Base-by-base conservation (phyloP, 371 early-diverging fungal genomes). In the Mucor lusitanicus region DNA sequence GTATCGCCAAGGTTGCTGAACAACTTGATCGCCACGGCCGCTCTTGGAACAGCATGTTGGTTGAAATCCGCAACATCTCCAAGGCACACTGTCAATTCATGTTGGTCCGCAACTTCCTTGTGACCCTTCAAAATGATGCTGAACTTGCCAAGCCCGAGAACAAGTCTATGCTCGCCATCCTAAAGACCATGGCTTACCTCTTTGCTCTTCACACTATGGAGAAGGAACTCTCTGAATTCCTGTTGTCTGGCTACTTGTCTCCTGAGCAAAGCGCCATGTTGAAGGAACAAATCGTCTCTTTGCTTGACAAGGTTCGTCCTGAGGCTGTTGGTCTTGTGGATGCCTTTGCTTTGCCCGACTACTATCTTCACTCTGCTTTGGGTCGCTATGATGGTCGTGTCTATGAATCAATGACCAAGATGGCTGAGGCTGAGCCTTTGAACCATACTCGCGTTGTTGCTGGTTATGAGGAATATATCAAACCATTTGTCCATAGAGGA, bases 311-410 rank as follows among this genome's bases (percentile, higher is more conserved):
- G 11, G 74, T 94, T n/a, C 86, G 95, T 5, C 89, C 85, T 25
- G 81, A 92, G 40, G 92, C 91, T 15, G 83, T 94, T 69, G 78
- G 23, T 80, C 89, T 93, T 8, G 93, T 92, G 3, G 94, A 93
- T 68, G 85, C 92, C 1, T 92, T 93, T 75, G 93, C 87, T 54
- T 76, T 92, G 23, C 85, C 93, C 2, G 95, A 95, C 53, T 88
- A 88, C 60, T 77, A 79, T 33, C 81, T 95, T 17, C 87, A 92
- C 72, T 91, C 92, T 25, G 90, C 93, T 6, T 70, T 95, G 9
- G 95, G 92, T 42, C 82, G 88, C 15, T 84, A 76, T 19, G 94
- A 93, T 54, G 94, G 94, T 61, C 81, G 84, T 59, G 89, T 90
- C 9, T 95, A 95, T 68, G 91, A 92, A 67, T 72, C 83, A 54